Evolutionary conservation across 345 rosid genomes (phyloP).

Genomic region (Lumnitzera littorea): DNA sequence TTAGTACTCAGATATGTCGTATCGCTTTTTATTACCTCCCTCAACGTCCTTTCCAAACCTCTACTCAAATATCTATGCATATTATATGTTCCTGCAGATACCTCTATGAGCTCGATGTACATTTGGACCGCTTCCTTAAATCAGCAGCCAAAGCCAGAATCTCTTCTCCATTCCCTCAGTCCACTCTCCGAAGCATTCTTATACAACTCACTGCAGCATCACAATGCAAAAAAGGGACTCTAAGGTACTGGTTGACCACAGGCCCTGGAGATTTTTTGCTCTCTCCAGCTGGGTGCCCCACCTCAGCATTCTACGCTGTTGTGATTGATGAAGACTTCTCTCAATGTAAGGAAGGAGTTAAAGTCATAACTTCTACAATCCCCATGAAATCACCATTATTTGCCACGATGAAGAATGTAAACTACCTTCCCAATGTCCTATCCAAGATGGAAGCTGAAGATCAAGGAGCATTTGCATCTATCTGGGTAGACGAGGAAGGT

Average conservation of each 20-base stretch:
- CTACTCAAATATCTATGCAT: not conserved
- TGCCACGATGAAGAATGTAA: constrained; percentile 56
- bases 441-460: constrained; percentile 67
- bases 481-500: constrained; percentile 60
- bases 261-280: constrained; percentile 69
- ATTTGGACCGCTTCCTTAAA: constrained; percentile 52
- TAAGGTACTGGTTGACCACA: constrained; percentile 59
- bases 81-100: constrained; percentile 19
- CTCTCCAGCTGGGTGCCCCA: constrained; percentile 48
- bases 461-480: constrained; percentile 45
- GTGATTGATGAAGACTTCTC: constrained; percentile 43
- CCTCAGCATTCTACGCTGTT: constrained; percentile 63
- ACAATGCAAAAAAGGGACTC: constrained; percentile 49
- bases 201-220: constrained; percentile 46
- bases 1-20: no score
- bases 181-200: constrained; percentile 54
- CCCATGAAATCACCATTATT: constrained; percentile 55
- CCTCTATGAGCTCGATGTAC: constrained; percentile 59
- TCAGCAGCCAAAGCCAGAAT: constrained; percentile 54
- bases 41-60: no score
- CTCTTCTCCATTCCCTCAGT: constrained; percentile 49
- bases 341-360: constrained; percentile 51
- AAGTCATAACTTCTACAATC: constrained; percentile 49
- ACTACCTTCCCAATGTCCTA: constrained; percentile 60
- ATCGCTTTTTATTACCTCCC: no score